These are phyloP conservation scores for Arabis hirsuta DNA, from an alignment of 345 rosid species.

Conservation along the genomic window DNA sequence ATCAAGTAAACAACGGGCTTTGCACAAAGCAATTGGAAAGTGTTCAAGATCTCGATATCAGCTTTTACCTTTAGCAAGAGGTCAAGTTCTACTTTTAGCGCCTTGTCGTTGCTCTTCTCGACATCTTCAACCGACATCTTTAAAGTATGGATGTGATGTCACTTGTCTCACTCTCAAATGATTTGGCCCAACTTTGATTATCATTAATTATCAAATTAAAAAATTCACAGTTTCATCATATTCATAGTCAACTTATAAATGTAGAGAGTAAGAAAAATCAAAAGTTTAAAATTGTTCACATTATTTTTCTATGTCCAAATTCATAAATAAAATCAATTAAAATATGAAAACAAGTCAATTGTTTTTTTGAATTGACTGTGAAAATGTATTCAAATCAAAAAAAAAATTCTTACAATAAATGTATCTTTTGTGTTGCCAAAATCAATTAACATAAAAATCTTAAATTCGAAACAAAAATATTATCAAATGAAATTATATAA, in stretches of 20 bases:
- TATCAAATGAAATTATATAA: background rate
- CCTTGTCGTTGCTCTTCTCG: too few relatives aligned
- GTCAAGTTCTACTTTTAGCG: too few relatives aligned
- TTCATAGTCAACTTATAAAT: conserved; percentile 1
- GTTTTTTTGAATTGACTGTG: too few relatives aligned
- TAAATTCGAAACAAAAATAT: background rate
- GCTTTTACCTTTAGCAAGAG: too few relatives aligned
- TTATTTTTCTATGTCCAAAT: background rate
- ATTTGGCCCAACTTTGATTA: conserved; percentile 8
- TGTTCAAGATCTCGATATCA: too few relatives aligned
- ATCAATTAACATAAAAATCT: background rate
- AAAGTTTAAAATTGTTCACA: conserved; percentile 9
- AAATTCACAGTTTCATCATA: conserved; percentile 1
- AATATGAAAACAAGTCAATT: too few relatives aligned
- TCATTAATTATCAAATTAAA: background rate
- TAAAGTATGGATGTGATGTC: conserved; percentile 24
- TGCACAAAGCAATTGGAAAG: too few relatives aligned
- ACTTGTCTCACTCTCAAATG: conserved; percentile 21
- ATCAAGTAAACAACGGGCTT: too few relatives aligned
- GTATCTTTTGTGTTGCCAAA: too few relatives aligned
- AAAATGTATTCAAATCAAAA: too few relatives aligned
- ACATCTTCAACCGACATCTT: too few relatives aligned
- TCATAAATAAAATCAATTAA: background rate
- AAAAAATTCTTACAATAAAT: too few relatives aligned
- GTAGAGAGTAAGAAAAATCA: background rate